Conservation (phyloP, 2,329 filamentous ascomycete genomes). For the Cercospora sojina region DNA sequence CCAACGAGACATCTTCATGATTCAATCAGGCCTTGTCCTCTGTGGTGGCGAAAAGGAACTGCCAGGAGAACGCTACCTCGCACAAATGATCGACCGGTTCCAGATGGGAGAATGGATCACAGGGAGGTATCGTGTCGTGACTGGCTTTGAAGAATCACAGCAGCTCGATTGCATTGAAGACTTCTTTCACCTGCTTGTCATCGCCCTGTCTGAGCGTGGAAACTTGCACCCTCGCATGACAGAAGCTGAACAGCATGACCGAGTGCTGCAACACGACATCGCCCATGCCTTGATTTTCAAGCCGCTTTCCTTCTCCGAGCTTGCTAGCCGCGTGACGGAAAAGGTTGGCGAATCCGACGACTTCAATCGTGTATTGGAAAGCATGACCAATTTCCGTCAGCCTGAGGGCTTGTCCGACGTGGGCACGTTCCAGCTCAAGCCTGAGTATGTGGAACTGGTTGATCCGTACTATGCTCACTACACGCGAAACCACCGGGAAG, state of each 20-base stretch:
- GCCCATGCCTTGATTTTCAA: slow-evolving; percentile 95
- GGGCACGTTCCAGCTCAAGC: slow-evolving; percentile 89
- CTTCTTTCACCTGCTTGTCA: slow-evolving; percentile 88
- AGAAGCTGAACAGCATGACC: slow-evolving; percentile 61
- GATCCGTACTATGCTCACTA: slow-evolving; percentile 97
- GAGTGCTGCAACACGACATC: slow-evolving; percentile 82
- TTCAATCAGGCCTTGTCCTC: slow-evolving; percentile 86
- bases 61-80: slow-evolving; percentile 61
- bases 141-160: slow-evolving; percentile 80
- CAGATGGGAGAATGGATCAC: slow-evolving; percentile 85
- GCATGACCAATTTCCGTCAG: slow-evolving; percentile 84
- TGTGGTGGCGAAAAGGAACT: slow-evolving; percentile 68
- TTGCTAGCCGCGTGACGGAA: slow-evolving; percentile 81
- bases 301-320: slow-evolving; percentile 89
- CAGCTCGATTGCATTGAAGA: slow-evolving; percentile 93
- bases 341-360: slow-evolving; percentile 85
- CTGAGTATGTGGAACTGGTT: slow-evolving; percentile 79
- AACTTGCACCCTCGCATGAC: slow-evolving; percentile 70
- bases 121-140: slow-evolving; percentile 71
- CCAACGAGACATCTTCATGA: slow-evolving; percentile 88
- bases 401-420: slow-evolving; percentile 91
- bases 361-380: slow-evolving; percentile 78
- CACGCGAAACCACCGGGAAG: slow-evolving; percentile 93
- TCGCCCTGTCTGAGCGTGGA: slow-evolving; percentile 84
- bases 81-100: slow-evolving; percentile 87